A percentile compares a stretch with the other conserved stretches of the same genome.
These are phyloP conservation scores for Pythium oligandrum DNA, from an alignment of 352 stramenopile genomes.

Conservation along the genomic window DNA sequence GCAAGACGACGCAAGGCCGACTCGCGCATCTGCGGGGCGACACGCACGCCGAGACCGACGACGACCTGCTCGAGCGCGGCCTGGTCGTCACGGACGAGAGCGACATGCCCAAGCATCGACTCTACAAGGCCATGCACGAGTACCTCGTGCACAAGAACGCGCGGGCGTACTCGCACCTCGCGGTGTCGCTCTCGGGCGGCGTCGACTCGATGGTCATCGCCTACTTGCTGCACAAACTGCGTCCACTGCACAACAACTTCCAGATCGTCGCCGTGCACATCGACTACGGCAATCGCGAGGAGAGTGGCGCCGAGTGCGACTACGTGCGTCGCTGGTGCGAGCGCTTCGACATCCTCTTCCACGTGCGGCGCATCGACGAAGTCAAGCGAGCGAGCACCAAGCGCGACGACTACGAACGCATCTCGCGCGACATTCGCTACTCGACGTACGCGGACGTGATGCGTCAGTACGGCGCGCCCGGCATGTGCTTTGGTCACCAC, in stretches of 20 bases:
- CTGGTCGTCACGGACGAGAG: slow-evolving; percentile 62
- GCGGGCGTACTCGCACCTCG: slow-evolving; percentile 36
- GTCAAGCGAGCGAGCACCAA: slow-evolving; percentile 88
- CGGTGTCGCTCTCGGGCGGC: slow-evolving; percentile 92
- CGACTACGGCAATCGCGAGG: slow-evolving; percentile 95
- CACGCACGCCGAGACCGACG: slow-evolving; percentile 21
- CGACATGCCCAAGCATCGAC: slow-evolving; percentile 57
- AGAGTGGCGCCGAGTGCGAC: slow-evolving; percentile 89
- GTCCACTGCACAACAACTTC: slow-evolving; percentile 44
- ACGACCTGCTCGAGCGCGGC: slow-evolving; percentile 68
- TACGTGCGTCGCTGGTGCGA: slow-evolving; percentile 91
- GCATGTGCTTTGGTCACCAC: slow-evolving; percentile 97
- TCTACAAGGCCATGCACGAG: slow-evolving; percentile 69
- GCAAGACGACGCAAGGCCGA: slow-evolving; percentile 72
- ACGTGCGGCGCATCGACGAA: slow-evolving; percentile 89
- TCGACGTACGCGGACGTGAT: slow-evolving; percentile 88
- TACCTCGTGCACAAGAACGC: slow-evolving; percentile 56
- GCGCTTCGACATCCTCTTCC: slow-evolving; percentile 70
- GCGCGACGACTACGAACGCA: slow-evolving; percentile 94
- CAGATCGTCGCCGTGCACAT: slow-evolving; percentile 92
- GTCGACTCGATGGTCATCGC: slow-evolving; percentile 99
- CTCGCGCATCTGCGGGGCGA: slow-evolving; percentile 49
- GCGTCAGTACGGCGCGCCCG: slow-evolving; percentile 54
- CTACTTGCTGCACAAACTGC: slow-evolving; percentile 88
- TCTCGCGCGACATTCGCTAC: slow-evolving; percentile 93